Evolutionary conservation across 805 yeast genomes (phyloP).

Genomic region (Brettanomyces anomalus): DNA sequence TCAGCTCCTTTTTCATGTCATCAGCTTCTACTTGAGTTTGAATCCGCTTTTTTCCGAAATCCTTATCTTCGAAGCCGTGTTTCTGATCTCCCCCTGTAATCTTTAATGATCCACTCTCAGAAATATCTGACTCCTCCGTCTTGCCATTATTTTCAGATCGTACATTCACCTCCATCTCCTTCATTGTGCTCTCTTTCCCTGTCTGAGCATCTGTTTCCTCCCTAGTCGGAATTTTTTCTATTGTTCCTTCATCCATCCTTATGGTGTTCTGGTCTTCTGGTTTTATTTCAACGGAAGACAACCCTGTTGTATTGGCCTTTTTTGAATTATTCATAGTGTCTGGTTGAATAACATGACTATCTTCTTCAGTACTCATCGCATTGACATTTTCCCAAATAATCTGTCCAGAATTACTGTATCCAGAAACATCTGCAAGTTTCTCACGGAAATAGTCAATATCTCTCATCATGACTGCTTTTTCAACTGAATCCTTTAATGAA

Average conservation of each 20-base stretch:
- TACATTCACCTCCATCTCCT: background rate
- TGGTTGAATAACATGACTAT: slow-evolving; percentile 9
- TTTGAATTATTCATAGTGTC: slow-evolving; percentile 14
- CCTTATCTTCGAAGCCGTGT: background rate
- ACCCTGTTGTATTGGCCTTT: slow-evolving; percentile 28
- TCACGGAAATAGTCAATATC: slow-evolving; percentile 59
- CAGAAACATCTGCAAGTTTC: slow-evolving; percentile 48
- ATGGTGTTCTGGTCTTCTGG: background rate
- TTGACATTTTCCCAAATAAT: slow-evolving; percentile 54
- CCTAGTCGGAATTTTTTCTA: no score
- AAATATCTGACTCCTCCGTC: background rate
- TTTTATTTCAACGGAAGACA: background rate
- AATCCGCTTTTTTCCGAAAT: background rate
- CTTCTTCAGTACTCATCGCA: slow-evolving; percentile 41
- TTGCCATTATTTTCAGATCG: background rate
- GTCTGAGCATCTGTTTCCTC: no score
- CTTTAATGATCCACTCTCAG: background rate
- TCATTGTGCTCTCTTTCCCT: background rate
- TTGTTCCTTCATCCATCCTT: no score
- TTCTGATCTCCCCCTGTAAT: background rate
- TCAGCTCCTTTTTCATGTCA: background rate
- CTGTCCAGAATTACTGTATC: slow-evolving; percentile 54
- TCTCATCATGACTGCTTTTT: slow-evolving; percentile 43
- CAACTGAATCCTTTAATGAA: slow-evolving; percentile 39
- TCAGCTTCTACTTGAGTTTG: background rate